These are phyloP conservation scores for Pisolithus tinctorius DNA, from an alignment of 768 basidiomycete genomes.

Conservation along the genomic window DNA sequence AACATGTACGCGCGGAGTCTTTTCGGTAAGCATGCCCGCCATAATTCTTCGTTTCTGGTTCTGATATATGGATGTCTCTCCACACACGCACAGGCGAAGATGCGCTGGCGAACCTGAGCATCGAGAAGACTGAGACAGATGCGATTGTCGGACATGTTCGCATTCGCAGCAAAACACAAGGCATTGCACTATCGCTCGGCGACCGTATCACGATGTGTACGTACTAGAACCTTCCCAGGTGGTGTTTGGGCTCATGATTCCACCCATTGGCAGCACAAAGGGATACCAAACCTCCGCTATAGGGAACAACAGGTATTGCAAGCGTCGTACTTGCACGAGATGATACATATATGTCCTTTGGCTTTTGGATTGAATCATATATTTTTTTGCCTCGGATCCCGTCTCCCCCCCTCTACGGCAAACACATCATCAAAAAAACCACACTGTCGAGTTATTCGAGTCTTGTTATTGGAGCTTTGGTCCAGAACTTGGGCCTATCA, in stretches of 20 bases:
- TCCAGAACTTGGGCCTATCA: too few species aligned
- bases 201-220: constrained; percentile 71
- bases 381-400: too few species aligned
- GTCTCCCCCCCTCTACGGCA: too few species aligned
- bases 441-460: too few species aligned
- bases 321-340: too few species aligned
- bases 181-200: constrained; percentile 91
- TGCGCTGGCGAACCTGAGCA: constrained; percentile 88
- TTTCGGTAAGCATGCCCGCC: constrained; percentile 59
- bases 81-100: constrained; percentile 67
- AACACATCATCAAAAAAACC: too few species aligned
- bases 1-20: constrained; percentile 94
- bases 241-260: too few species aligned
- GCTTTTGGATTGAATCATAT: too few species aligned
- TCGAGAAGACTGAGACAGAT: constrained; percentile 80
- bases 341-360: too few species aligned
- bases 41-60: background rate
- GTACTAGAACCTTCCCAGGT: constrained; percentile 6
- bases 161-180: constrained; percentile 96
- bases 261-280: constrained; percentile 31
- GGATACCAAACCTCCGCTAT: constrained; percentile 31
- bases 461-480: too few species aligned
- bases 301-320: background rate
- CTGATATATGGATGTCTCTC: background rate
- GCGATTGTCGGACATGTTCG: constrained; percentile 88